Evolutionary conservation across 805 yeast species (phyloP).

Genomic region (Starmerella etchellsii): DNA sequence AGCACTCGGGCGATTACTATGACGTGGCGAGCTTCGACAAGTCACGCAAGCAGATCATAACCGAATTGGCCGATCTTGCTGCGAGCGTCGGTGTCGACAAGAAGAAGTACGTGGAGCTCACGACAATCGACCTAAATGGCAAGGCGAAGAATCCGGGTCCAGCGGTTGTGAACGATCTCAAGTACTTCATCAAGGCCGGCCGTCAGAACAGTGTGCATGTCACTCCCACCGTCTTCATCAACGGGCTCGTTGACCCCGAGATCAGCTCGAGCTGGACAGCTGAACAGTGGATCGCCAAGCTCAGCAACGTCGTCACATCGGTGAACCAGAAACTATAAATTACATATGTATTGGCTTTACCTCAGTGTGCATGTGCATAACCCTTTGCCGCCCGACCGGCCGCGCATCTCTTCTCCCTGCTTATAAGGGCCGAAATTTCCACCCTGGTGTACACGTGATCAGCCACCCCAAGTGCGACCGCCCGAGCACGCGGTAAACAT

Average conservation of each 20-base stretch:
- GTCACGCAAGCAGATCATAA: conserved; percentile 44
- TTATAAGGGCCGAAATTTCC: too few species aligned
- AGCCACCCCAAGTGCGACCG: too few species aligned
- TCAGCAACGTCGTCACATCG: conserved; percentile 1
- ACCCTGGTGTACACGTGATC: too few species aligned
- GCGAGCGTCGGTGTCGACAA: conserved; percentile 31
- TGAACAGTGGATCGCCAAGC: conserved; percentile 31
- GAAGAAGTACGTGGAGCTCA: conserved; percentile 27
- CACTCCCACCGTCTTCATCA: conserved; percentile 65
- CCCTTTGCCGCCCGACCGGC: background rate
- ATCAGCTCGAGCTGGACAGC: conserved; percentile 52
- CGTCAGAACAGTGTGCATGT: conserved; percentile 72
- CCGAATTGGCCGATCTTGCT: conserved; percentile 40
- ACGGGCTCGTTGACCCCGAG: conserved; percentile 47
- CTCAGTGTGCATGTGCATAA: background rate
- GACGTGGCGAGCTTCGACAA: conserved; percentile 47
- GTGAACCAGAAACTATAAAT: conserved; percentile 2
- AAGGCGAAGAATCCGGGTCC: conserved; percentile 45
- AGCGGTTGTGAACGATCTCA: conserved; percentile 46
- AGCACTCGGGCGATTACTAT: conserved; percentile 41
- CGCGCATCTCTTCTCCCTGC: too few species aligned
- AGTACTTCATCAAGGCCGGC: conserved; percentile 58
- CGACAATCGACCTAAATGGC: conserved; percentile 26
- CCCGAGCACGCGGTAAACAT: too few species aligned
- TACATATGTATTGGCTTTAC: too few species aligned